Evolutionary conservation across 257 asterid genomes (phyloP).

Genomic region (Solanum ahanhuiri): DNA sequence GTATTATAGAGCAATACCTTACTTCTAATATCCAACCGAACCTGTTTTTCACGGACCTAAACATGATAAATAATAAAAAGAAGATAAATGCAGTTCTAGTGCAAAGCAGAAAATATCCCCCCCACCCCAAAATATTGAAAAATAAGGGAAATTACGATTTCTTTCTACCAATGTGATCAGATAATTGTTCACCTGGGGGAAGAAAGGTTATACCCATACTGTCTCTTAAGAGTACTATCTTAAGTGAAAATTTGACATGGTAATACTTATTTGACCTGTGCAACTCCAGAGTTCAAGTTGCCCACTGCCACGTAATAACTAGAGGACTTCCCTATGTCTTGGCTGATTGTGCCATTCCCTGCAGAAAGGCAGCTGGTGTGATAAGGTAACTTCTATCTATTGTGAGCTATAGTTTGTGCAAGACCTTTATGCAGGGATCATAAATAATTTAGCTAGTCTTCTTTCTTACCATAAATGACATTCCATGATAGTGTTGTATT

Average conservation of each 20-base stretch:
- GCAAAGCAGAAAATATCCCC: neutral
- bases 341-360: conserved; percentile 63
- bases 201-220: neutral
- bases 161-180: neutral
- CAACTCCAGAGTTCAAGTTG: conserved; percentile 46
- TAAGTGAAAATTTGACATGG: neutral
- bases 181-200: neutral
- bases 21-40: conserved; percentile 28
- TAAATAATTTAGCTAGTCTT: neutral
- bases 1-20: conserved; percentile 45
- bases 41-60: conserved; percentile 33
- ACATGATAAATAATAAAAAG: neutral
- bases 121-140: neutral
- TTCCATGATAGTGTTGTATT: conserved; percentile 49
- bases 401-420: neutral
- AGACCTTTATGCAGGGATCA: neutral
- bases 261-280: conserved; percentile 31
- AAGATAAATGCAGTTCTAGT: neutral
- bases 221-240: neutral
- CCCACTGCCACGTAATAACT: conserved; percentile 59
- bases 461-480: conserved; percentile 51
- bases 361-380: conserved; percentile 15
- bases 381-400: neutral
- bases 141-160: neutral
- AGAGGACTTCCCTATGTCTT: conserved; percentile 38